Conservation (phyloP, 176 grass and related monocot genomes). For the Bolboschoenus planiculmis region DNA sequence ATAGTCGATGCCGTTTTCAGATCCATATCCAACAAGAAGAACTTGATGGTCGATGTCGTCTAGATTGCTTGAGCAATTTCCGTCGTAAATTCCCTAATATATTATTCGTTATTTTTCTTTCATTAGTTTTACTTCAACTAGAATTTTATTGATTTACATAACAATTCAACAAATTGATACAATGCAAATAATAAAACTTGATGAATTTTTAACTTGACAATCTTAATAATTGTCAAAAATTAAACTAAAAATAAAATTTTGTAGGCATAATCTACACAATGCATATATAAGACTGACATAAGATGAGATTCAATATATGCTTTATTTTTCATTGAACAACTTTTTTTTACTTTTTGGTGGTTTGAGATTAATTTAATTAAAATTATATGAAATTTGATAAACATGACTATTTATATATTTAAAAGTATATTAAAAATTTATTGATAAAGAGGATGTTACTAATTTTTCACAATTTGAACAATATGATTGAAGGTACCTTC, state of each 20-base stretch:
- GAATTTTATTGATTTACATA: neutral
- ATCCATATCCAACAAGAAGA: slow-evolving; percentile 38
- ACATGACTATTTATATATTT: neutral
- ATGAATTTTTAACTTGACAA: neutral
- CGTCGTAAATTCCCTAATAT: slow-evolving; percentile 35
- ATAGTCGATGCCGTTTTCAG: slow-evolving; percentile 21
- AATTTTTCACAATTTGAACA: too few relatives aligned
- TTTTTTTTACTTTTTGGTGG: too few relatives aligned
- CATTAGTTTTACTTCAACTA: neutral
- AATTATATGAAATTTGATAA: too few relatives aligned
- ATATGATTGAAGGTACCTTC: too few relatives aligned
- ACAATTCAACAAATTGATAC: neutral
- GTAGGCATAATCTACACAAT: too few relatives aligned
- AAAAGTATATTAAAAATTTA: neutral
- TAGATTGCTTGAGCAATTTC: slow-evolving; percentile 33
- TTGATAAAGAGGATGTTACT: too few relatives aligned
- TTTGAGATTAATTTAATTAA: too few relatives aligned
- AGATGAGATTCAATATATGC: neutral
- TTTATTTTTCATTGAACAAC: too few relatives aligned
- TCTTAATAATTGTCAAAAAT: neutral
- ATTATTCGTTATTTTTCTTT: neutral
- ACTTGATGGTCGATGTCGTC: slow-evolving; percentile 30
- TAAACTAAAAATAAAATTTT: neutral
- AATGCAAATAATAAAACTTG: neutral
- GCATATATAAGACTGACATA: too few relatives aligned